phyloP scores from a whole-genome alignment of 2,329 filamentous ascomycete genomes.

The Diaporthe ilicicola region DNA sequence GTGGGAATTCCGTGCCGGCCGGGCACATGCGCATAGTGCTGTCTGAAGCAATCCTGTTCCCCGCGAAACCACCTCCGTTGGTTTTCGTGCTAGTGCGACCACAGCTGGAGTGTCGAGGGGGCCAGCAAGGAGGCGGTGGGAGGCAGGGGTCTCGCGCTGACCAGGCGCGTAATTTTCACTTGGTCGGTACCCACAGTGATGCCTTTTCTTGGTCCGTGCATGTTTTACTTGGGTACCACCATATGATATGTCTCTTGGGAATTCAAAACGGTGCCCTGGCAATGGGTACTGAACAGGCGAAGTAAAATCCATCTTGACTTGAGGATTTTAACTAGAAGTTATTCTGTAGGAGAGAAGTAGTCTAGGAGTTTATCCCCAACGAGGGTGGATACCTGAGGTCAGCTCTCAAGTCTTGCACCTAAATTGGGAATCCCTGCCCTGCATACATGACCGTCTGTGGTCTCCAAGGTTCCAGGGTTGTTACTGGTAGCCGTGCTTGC shows the following conservation, averaged over 20 bases:
- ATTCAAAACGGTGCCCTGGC: too few species aligned
- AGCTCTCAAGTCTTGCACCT: too few species aligned
- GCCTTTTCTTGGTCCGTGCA: neutral
- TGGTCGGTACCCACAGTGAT: neutral
- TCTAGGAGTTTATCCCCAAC: too few species aligned
- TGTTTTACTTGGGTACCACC: neutral
- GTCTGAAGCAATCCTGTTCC: neutral
- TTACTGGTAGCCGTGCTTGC: too few species aligned
- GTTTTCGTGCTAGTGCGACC: slow-evolving; percentile 12
- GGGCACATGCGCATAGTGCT: neutral
- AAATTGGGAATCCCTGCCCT: neutral
- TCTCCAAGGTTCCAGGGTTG: neutral
- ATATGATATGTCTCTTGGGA: too few species aligned
- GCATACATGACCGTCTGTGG: neutral
- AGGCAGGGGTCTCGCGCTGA: slow-evolving; percentile 10
- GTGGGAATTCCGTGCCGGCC: neutral
- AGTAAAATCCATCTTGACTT: too few species aligned
- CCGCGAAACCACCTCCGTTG: neutral
- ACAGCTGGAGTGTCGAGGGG: neutral
- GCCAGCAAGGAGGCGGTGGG: neutral
- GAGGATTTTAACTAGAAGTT: too few species aligned
- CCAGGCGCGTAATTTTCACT: slow-evolving; percentile 2
- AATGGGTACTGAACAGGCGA: too few species aligned
- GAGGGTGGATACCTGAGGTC: too few species aligned
- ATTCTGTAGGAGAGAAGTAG: too few species aligned